These are phyloP conservation scores for Chytridiales sp. DNA, from an alignment of 371 early-diverging fungal species.

Conservation along the genomic window DNA sequence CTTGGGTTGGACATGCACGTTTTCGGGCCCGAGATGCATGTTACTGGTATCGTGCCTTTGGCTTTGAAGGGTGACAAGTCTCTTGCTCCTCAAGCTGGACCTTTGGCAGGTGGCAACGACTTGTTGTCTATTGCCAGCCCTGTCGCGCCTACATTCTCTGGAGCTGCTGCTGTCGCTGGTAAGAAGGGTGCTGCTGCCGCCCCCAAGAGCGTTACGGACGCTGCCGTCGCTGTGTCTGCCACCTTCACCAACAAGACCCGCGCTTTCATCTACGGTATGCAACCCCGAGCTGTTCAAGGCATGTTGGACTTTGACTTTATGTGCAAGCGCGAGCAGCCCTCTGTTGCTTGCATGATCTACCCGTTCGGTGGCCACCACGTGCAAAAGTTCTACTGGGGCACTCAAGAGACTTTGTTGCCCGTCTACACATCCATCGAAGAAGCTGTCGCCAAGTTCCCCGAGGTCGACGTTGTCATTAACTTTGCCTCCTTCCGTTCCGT, in stretches of 20 bases:
- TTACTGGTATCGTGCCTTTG: slow-evolving; percentile 95
- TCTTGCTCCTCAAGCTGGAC: slow-evolving; percentile 7
- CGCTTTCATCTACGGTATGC: slow-evolving; percentile 96
- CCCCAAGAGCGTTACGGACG: slow-evolving; percentile 30
- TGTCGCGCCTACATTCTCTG: slow-evolving; percentile 2
- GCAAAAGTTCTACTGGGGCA: slow-evolving; percentile 99
- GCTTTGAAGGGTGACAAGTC: slow-evolving; percentile 62
- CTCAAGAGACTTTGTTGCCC: slow-evolving; percentile 91
- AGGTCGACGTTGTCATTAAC: slow-evolving; percentile 93
- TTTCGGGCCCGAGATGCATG: slow-evolving; percentile 96
- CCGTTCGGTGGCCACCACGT: slow-evolving; percentile 97
- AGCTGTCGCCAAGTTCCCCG: slow-evolving; percentile 83
- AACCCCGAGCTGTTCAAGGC: slow-evolving; percentile 97
- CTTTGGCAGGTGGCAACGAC: slow-evolving; percentile 19
- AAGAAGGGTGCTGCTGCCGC: too few relatives aligned
- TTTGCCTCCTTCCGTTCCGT: slow-evolving; percentile 95
- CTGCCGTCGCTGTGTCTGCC: slow-evolving; percentile 21
- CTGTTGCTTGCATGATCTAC: slow-evolving; percentile 98
- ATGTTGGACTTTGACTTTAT: slow-evolving; percentile 99
- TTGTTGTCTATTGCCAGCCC: slow-evolving; percentile 31
- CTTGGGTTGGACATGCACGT: slow-evolving; percentile 93
- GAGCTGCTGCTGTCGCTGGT: slow-evolving; percentile 18
- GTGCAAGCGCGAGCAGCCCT: slow-evolving; percentile 93
- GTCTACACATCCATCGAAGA: slow-evolving; percentile 88
- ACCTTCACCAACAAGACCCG: slow-evolving; percentile 91